Evolutionary conservation across 2,329 filamentous ascomycete species (phyloP).

Genomic region (Pestalotiopsis sp.): DNA sequence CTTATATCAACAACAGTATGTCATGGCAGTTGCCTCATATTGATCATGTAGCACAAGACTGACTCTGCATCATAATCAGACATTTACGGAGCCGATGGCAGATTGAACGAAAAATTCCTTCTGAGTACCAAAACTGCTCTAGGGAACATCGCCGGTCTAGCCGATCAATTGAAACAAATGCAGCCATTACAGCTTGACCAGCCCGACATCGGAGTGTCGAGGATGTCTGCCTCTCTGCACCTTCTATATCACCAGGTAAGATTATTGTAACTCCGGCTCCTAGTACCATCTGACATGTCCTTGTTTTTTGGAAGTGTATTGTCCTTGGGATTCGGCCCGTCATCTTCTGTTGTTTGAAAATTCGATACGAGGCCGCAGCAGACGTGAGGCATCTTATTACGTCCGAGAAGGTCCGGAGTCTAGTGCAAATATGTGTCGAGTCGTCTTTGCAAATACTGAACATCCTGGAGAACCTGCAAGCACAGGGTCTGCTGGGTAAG

Average conservation of each 20-base stretch:
- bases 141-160: conserved; percentile 28
- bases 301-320: conserved; percentile 28
- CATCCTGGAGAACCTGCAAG: conserved; percentile 36
- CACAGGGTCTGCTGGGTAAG: conserved; percentile 11
- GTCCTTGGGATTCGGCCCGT: conserved; percentile 34
- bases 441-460: conserved; percentile 36
- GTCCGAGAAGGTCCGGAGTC: conserved; percentile 30
- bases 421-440: conserved; percentile 37
- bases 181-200: conserved; percentile 33
- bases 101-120: conserved; percentile 33
- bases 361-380: conserved; percentile 29
- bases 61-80: conserved; percentile 19
- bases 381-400: conserved; percentile 15
- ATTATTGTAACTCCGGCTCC: background rate
- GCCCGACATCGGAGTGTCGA: conserved; percentile 28
- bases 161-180: conserved; percentile 31
- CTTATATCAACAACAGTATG: conserved; percentile 33
- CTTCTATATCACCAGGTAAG: conserved; percentile 36
- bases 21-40: fast-evolving
- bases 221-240: conserved; percentile 34
- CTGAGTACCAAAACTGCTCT: conserved; percentile 33
- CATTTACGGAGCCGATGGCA: conserved; percentile 32
- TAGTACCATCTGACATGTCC: background rate
- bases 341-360: conserved; percentile 35
- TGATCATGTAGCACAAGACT: background rate